Evolutionary conservation across 441 rosid genomes (phyloP).

Genomic region (Eruca vesicaria): DNA sequence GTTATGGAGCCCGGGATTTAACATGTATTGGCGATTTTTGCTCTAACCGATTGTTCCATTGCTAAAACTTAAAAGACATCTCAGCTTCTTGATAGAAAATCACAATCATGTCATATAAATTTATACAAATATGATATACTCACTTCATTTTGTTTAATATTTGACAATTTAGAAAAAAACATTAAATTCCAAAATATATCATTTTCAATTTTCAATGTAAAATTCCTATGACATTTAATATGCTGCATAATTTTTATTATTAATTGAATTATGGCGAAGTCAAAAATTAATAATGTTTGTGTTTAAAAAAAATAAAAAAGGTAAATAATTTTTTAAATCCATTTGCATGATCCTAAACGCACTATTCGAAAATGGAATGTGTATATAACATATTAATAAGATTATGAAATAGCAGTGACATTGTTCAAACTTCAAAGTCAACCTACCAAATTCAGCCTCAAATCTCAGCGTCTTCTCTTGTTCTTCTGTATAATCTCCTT

Average conservation of each 20-base stretch:
- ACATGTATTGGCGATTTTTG: neutral
- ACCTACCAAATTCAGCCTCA: slow-evolving; percentile 20
- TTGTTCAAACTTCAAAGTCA: slow-evolving; percentile 32
- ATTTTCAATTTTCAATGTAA: too few species aligned
- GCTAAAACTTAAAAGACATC: slow-evolving; percentile 24
- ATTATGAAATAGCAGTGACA: slow-evolving; percentile 18
- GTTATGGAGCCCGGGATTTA: neutral
- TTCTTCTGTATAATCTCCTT: neutral
- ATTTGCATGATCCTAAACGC: neutral
- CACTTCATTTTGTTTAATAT: too few species aligned
- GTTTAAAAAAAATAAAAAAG: neutral
- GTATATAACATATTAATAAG: neutral
- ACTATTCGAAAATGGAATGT: neutral
- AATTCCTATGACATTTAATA: too few species aligned
- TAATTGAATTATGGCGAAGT: neutral
- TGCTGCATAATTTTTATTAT: neutral
- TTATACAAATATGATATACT: neutral
- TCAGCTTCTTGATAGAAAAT: slow-evolving; percentile 23
- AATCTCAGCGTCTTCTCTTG: neutral
- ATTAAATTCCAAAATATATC: too few species aligned
- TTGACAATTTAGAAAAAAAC: too few species aligned
- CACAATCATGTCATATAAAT: neutral
- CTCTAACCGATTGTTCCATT: slow-evolving; percentile 22
- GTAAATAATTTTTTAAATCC: neutral
- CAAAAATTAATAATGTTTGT: too few species aligned